Evolutionary conservation across 169 alveolate genomes (phyloP), one percentile per base, ranked within the genome.

Genomic region (Eimeria zaria): DNA sequence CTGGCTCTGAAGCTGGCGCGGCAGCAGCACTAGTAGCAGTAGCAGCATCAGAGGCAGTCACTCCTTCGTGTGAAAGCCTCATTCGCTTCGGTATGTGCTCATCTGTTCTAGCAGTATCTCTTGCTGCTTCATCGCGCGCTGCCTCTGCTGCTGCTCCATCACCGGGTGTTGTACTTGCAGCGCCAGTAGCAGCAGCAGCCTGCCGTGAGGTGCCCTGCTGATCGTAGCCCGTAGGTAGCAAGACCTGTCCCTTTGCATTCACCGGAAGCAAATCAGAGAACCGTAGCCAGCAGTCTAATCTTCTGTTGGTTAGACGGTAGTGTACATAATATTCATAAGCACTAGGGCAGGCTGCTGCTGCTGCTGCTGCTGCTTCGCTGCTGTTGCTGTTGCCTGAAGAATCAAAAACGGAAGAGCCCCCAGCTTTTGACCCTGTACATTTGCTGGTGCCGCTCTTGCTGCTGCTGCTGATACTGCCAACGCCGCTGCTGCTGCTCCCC

Each of bases 321-420:
- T 95, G 97, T 8, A 95, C 87, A 81, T 95, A 95, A 46, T 95
- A 95, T 58, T 89, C 95, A 41, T 76, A 95, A 24, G 78, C 93
- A 44, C 83, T 62, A 41, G 93, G 93, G 12, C 58, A 36, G 14
- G 44, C 60, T 36, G 93, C 39, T 39, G 80, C 80, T 60, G 67
- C 93, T 60, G 67, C 93, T 53, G 55, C 71, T 20, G 91, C 44
- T 27, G 39, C 93, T 62, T 30, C 14, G 69, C 27, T 80, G 92
- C 89, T 80, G 69, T 69, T 80, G 89, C 46, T 62, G 93, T 51
- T 41, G 78, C 76, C 30, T 58, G 81, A 48, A 22, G 74, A 30
- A 36, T 62, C 81, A 83, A 69, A 3, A 18, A 51, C 46, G 51
- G 78, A 22, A 41, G 46, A 41, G 33, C 71, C 62, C 41, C 62